Base-by-base conservation (phyloP, 2,329 filamentous ascomycete genomes). In the Bipolaris gigantea region DNA sequence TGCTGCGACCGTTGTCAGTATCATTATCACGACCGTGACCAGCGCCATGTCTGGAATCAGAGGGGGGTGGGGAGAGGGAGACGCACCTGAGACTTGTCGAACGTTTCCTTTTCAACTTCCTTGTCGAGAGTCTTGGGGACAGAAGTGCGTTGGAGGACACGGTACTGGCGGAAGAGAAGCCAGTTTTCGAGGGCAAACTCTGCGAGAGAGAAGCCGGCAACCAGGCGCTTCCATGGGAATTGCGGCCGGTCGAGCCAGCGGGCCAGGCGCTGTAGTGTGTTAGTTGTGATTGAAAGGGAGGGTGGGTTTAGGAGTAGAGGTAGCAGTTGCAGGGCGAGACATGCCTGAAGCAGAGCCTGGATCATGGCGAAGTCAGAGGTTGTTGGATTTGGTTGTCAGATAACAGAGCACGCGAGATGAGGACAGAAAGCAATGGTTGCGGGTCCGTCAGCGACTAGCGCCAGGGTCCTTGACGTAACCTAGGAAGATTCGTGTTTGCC, bases 201-300 rank as follows among this genome's bases (percentile, higher is more conserved):
- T 57, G 89, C 91, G 67, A 97, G 75, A 27, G 92, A 96, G 80
- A 99, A 99, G 69, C 92, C 90, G 66, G 97, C 84, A 69, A 99
- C 92, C 67, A 99, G 86, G 74, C 86, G 89, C 85, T 97, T 99
- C 94, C 94, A 99, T 50, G 94, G 93, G 80, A 97, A 96, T 71
- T 90, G 81, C 54, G 93, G 92, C 71, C 90, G 86, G 80, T 99
- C 94, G 69, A 97, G 88, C 76, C 89, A 87, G 75, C 85, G 85
- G 72, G 91, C 90, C 65, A 97, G 86, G 80, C 84, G 80, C 81
- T 85, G 40, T 21, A 15, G 8, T 18, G 33, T 43, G 49, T 72
- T 50, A 69, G 59, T 21, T 5, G 5, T 32, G 16, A 32, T 8
- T 1, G 18, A 30, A 30, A 30, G 27, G 10, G 10, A 4, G 27